phyloP scores from a whole-genome alignment of 768 basidiomycete genomes.

The Leucogyrophana mollusca region DNA sequence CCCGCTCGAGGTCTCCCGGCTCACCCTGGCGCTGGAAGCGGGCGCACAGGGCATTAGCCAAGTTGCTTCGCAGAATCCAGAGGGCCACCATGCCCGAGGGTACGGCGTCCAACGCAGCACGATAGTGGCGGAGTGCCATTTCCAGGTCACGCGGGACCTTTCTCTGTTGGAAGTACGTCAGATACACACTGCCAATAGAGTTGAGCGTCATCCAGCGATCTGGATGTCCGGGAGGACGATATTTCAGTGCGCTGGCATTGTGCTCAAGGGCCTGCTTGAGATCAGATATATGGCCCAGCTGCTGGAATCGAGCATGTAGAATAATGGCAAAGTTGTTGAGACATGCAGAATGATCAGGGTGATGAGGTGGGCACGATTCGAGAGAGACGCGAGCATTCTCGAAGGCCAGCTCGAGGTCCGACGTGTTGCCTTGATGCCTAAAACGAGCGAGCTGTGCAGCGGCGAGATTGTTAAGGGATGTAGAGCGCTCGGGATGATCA shows the following conservation, averaged over 20 bases:
- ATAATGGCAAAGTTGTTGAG: slow-evolving; percentile 12
- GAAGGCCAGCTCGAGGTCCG: slow-evolving; percentile 29
- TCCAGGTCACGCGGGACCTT: no score
- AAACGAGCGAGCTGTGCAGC: slow-evolving; percentile 26
- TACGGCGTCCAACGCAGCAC: background rate
- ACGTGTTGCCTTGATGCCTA: slow-evolving; percentile 11
- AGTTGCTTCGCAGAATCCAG: no score
- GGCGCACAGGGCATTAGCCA: slow-evolving; percentile 21
- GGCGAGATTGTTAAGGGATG: slow-evolving; percentile 23
- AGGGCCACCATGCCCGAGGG: no score
- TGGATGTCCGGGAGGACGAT: slow-evolving; percentile 10
- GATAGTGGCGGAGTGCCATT: background rate
- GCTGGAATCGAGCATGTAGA: slow-evolving; percentile 22
- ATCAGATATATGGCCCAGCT: slow-evolving; percentile 11
- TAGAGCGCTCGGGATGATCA: slow-evolving; percentile 13
- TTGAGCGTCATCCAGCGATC: slow-evolving; percentile 17
- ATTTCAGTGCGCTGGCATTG: slow-evolving; percentile 18
- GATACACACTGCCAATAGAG: slow-evolving; percentile 17
- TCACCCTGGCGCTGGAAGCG: slow-evolving; percentile 23
- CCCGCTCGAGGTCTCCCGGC: slow-evolving; percentile 21
- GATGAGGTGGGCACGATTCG: background rate
- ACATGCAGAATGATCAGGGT: slow-evolving; percentile 4
- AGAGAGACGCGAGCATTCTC: slow-evolving; percentile 18
- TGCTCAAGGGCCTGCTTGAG: slow-evolving; percentile 28
- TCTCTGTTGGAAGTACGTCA: no score